Evolutionary conservation across 192 early-diverging fungal genomes (phyloP), one percentile per base, ranked within the genome.

Genomic region (Podila epigama): DNA sequence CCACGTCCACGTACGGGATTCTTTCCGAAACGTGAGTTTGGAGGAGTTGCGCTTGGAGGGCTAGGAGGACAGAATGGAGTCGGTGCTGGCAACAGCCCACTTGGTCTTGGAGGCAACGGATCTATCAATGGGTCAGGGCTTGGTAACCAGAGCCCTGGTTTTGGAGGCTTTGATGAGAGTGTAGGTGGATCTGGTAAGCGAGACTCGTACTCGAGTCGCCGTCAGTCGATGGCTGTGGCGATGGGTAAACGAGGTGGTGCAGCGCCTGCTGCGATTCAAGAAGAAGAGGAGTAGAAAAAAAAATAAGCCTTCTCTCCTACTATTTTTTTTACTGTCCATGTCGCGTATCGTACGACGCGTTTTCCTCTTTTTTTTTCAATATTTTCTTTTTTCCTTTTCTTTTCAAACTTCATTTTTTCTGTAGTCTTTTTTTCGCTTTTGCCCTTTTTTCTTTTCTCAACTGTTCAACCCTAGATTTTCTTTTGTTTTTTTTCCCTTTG

Each of bases 201-300:
- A 0, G 73, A 77, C 27, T 77, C 73, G 3, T 77, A 77, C 33
- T 77, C 73, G 33, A 77, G 50, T 58, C 72, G 72, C 4, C 65
- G 73, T 13, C 65, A 77, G 61, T 68, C 65, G 15, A 77, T 77
- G 73, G 73, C 73, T 10, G 56, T 58, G 8, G 72, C 60, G n/a
- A 75, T 67, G 65, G 72, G 65, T 5, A 77, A 68, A 28, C 54
- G 73, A 12, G 35, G 66, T 16, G 73, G 73, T 16, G 55, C 73
- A 4, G 61, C 66, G 4, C 73, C 73, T 25, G 73, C 73, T 18
- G 73, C 66, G 3, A 77, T 77, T n/a, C 73, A 77, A n/a, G 73
- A 77, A 25, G 73, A 77, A 29, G 73, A 77, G 27, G 73, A 77
- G 56, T 77, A 63, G 48, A 32, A 36, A 22, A 35, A 52, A n/a